These are phyloP conservation scores for Sporothrix luriei DNA, from an alignment of 2,329 filamentous ascomycete genomes.

Conservation along the genomic window DNA sequence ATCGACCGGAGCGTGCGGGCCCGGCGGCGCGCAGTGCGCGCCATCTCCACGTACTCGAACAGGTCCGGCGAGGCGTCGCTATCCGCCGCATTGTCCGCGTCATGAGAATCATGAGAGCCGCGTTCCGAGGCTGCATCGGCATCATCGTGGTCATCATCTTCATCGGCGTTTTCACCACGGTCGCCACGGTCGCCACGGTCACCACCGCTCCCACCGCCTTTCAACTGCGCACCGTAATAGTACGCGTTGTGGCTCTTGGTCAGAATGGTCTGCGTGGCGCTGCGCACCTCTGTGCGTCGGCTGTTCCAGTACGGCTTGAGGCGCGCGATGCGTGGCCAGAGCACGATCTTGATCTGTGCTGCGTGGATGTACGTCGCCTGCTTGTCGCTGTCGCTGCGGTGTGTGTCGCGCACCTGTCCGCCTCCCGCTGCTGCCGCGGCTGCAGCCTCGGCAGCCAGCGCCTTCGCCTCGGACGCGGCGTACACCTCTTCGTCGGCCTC, in stretches of 20 bases:
- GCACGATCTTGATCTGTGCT: constrained; percentile 41
- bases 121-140: neutral
- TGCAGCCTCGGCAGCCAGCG: neutral
- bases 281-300: neutral
- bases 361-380: constrained; percentile 16
- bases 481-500: constrained; percentile 28
- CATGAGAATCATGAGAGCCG: neutral
- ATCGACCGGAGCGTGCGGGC: neutral
- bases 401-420: no score
- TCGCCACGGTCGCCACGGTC: constrained; percentile 11
- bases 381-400: neutral
- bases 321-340: constrained; percentile 42
- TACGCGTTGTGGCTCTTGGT: constrained; percentile 40
- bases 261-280: constrained; percentile 37
- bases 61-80: constrained; percentile 34
- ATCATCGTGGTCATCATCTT: neutral
- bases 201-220: neutral
- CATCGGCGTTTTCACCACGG: no score
- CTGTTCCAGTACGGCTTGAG: constrained; percentile 36
- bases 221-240: constrained; percentile 38
- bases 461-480: constrained; percentile 15
- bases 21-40: neutral
- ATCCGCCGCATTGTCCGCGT: constrained; percentile 7
- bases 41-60: constrained; percentile 30
- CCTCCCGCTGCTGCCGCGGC: neutral